Base-by-base conservation (phyloP, 1,284 basidiomycete genomes). In the Leccinum variabile region DNA sequence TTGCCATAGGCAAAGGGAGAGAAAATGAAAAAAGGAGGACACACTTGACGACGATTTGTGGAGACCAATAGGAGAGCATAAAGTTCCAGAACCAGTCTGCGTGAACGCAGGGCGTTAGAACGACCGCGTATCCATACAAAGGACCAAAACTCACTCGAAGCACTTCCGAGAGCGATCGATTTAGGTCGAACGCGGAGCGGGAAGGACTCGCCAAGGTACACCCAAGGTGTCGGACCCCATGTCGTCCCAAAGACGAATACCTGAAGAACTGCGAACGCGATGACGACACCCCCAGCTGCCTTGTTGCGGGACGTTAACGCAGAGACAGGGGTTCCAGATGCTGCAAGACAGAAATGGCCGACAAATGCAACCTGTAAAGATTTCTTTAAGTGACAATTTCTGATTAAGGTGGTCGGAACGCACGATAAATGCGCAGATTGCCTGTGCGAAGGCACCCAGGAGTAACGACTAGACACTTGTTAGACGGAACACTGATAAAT, bases 361-460 rank as follows among this genome's bases (percentile, higher is more conserved):
- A 88, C 90, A 11, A 92, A 77, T 14, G 86, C 89, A 8, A 89
- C 86, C 84, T 86, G 35, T 14, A 14, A 37, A 25, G 35, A 37
- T 6, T 1, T 8, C 33, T 49, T 44, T 30, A 13, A 7, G 33
- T 66, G 22, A 22, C 2, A 22, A 18, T 5, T 0, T 18, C 59
- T 58, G 10, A 9, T 6, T 22, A 57, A 57, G 6, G 30, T 54
- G 3, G 33, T 44, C 39, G 32, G 53, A 37, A 73, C 80, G 58
- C 63, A 84, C 88, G 54, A 90, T 86, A 55, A 90, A 65, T 5
- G 88, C 80, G 66, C 88, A 91, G 11, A 77, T 70, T 8, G 84
- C 87, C 78, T 92, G 84, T 58, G 83, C 73, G 13, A 85, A 68
- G 13, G 90, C 83, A 3, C 90, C 90, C n/a, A 82, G 82, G 37